Conservation (phyloP, 2,329 filamentous ascomycete genomes). For the Microdochium bolleyi region DNA sequence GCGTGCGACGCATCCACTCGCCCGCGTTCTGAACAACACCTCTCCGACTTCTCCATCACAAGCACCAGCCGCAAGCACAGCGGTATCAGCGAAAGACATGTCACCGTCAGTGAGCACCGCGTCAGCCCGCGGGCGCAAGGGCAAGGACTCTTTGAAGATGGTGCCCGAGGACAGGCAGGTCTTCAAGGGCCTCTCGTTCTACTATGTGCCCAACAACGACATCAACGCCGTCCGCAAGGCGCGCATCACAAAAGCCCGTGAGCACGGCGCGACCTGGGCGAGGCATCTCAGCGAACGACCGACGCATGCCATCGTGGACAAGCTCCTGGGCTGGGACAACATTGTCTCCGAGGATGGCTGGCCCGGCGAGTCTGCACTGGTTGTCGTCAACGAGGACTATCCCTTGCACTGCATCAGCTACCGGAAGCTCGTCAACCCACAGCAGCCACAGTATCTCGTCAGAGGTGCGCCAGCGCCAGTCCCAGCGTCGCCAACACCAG, state of each 20-base stretch:
- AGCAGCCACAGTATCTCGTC: slow-evolving; percentile 51
- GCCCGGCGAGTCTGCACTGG: neutral
- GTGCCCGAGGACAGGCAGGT: slow-evolving; percentile 47
- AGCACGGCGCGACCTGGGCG: slow-evolving; percentile 69
- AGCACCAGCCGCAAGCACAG: too few species aligned
- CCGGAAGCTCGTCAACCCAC: slow-evolving; percentile 47
- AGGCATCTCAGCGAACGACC: slow-evolving; percentile 44
- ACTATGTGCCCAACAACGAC: slow-evolving; percentile 78
- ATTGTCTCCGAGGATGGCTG: slow-evolving; percentile 36
- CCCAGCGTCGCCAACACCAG: too few species aligned
- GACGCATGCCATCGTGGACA: slow-evolving; percentile 77
- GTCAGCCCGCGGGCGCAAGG: slow-evolving; percentile 40
- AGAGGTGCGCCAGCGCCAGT: slow-evolving; percentile 1
- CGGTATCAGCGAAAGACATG: slow-evolving; percentile 12
- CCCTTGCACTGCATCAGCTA: slow-evolving; percentile 60
- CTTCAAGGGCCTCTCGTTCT: slow-evolving; percentile 55
- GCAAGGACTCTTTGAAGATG: slow-evolving; percentile 27
- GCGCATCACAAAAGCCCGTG: slow-evolving; percentile 66
- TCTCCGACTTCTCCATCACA: slow-evolving; percentile 1
- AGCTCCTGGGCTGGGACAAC: slow-evolving; percentile 53
- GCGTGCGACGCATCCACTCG: neutral
- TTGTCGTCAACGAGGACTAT: slow-evolving; percentile 61
- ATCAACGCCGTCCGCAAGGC: slow-evolving; percentile 56
- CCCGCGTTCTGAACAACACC: slow-evolving; percentile 3
- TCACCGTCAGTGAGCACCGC: slow-evolving; percentile 13